These are phyloP conservation scores for Neurospora sp. DNA, from an alignment of 495 filamentous ascomycete species.

Conservation along the genomic window DNA sequence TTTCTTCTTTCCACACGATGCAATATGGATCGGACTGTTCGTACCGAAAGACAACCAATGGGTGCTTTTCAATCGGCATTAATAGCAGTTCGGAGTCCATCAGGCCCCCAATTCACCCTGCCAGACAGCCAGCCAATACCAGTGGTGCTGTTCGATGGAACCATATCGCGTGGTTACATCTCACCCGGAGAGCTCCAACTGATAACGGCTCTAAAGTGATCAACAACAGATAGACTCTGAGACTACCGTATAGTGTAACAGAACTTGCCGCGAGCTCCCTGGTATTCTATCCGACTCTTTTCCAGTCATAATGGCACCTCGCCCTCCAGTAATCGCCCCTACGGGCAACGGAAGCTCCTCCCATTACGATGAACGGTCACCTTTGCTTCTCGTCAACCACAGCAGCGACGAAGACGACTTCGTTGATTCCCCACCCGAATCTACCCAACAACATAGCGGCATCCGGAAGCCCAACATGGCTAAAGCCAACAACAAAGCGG, in stretches of 20 bases:
- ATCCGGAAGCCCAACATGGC: constrained; percentile 3
- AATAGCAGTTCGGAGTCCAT: not conserved
- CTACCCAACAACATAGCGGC: too few relatives aligned
- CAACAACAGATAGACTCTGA: not conserved
- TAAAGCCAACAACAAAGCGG: constrained; percentile 5
- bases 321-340: not conserved
- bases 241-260: not conserved
- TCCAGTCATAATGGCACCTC: not conserved
- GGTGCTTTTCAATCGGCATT: not conserved
- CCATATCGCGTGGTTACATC: not conserved
- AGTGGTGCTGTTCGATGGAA: not conserved
- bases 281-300: not conserved
- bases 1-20: not conserved
- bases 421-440: not conserved
- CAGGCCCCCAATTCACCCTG: not conserved
- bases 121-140: not conserved
- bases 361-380: not conserved
- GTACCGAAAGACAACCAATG: not conserved
- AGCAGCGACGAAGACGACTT: not conserved
- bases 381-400: not conserved
- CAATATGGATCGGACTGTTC: not conserved
- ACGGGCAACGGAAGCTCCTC: not conserved
- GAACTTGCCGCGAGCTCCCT: not conserved
- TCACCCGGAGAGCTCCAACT: not conserved
- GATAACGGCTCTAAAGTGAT: not conserved